Evolutionary conservation across 2,329 filamentous ascomycete species (phyloP).

Genomic region (Diaporthe caulivora): DNA sequence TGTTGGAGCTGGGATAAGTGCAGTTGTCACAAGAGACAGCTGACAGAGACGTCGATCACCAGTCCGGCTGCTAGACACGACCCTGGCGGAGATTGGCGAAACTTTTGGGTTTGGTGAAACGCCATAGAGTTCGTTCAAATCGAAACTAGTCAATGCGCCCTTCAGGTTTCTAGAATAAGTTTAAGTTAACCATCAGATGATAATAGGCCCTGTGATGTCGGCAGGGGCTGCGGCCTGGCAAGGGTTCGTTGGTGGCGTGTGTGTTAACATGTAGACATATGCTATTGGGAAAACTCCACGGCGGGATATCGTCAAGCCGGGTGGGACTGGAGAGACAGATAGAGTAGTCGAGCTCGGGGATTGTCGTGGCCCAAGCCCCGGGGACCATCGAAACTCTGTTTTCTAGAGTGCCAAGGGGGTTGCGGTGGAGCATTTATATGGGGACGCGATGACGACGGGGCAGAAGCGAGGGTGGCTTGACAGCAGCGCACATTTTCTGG

Average conservation of each 20-base stretch:
- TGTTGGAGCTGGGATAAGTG: background rate
- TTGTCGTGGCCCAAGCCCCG: conserved; percentile 2
- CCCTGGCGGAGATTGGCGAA: conserved; percentile 12
- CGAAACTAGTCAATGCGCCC: conserved; percentile 28
- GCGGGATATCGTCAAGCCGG: conserved; percentile 19
- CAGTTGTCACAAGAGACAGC: background rate
- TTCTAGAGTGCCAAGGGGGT: conserved; percentile 12
- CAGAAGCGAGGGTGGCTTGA: background rate
- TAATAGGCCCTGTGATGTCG: conserved; percentile 4
- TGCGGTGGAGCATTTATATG: conserved; percentile 1
- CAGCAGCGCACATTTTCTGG: background rate
- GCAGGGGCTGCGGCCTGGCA: background rate
- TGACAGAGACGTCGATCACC: background rate
- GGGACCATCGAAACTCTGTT: conserved; percentile 23
- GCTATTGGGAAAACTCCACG: background rate
- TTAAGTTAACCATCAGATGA: conserved; percentile 24
- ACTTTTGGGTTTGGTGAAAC: conserved; percentile 24
- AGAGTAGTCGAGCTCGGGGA: background rate
- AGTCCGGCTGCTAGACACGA: background rate
- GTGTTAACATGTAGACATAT: no score
- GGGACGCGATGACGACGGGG: conserved; percentile 13
- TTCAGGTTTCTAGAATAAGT: conserved; percentile 25
- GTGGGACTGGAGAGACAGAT: background rate
- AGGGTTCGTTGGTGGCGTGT: background rate
- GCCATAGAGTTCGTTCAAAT: conserved; percentile 29